phyloP scores from a whole-genome alignment of 106 monocot species.

The Cymbidium sinense region DNA sequence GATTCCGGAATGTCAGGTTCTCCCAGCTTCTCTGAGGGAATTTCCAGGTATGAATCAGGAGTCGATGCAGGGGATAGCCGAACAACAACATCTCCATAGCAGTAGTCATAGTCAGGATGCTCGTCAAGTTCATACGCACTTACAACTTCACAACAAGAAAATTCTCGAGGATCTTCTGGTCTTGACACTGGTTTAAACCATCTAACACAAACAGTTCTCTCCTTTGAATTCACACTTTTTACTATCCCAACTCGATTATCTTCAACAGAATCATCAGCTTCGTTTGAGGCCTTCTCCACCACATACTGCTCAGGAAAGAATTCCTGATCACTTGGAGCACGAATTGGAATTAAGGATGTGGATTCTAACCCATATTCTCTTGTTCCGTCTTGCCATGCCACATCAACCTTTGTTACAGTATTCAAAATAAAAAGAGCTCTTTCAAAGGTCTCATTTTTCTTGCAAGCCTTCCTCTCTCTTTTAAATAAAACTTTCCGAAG shows the following conservation, averaged over 20 bases:
- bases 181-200: slow-evolving; percentile 66
- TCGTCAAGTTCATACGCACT: slow-evolving; percentile 93
- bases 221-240: slow-evolving; percentile 71
- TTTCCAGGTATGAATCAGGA: slow-evolving; percentile 17
- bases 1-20: slow-evolving; percentile 4
- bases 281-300: slow-evolving; percentile 67
- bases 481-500: slow-evolving; percentile 55
- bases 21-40: slow-evolving; percentile 7
- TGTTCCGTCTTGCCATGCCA: slow-evolving; percentile 92
- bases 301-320: slow-evolving; percentile 98
- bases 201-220: slow-evolving; percentile 69
- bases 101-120: slow-evolving; percentile 97
- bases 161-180: slow-evolving; percentile 52
- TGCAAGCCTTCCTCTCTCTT: slow-evolving; percentile 49
- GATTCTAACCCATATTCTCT: slow-evolving; percentile 54
- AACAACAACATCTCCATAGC: slow-evolving; percentile 91
- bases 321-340: slow-evolving; percentile 77
- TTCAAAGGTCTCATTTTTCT: slow-evolving; percentile 61
- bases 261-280: slow-evolving; percentile 51
- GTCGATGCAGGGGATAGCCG: slow-evolving; percentile 54
- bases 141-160: slow-evolving; percentile 73
- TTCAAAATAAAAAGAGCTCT: slow-evolving; percentile 74
- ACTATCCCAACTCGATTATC: slow-evolving; percentile 67
- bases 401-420: slow-evolving; percentile 68
- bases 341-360: slow-evolving; percentile 68